Evolutionary conservation across 2,329 filamentous ascomycete genomes (phyloP).

Genomic region (Penicillium sp.): DNA sequence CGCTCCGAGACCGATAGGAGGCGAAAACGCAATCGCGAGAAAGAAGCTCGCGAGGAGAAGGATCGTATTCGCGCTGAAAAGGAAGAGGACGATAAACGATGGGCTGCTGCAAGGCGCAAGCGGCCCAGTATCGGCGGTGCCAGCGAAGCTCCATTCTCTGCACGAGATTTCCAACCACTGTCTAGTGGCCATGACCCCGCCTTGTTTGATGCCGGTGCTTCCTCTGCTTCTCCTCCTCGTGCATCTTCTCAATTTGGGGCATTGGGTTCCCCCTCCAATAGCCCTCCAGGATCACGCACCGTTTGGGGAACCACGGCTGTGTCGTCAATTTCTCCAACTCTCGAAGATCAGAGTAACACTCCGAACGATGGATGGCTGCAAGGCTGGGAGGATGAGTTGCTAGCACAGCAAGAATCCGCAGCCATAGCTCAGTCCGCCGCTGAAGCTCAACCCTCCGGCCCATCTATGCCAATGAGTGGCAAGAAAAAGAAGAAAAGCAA

Average conservation of each 20-base stretch:
- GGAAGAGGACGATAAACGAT: slow-evolving; percentile 64
- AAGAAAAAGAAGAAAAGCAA: slow-evolving; percentile 65
- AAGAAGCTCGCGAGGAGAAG: slow-evolving; percentile 79
- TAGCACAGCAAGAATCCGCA: slow-evolving; percentile 54
- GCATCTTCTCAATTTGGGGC: slow-evolving; percentile 44
- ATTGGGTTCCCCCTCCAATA: slow-evolving; percentile 74
- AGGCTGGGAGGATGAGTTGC: slow-evolving; percentile 73
- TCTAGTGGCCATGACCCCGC: slow-evolving; percentile 34
- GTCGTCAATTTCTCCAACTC: slow-evolving; percentile 53
- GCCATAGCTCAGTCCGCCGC: slow-evolving; percentile 49
- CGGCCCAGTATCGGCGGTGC: slow-evolving; percentile 48
- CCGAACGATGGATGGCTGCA: slow-evolving; percentile 80
- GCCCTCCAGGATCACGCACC: slow-evolving; percentile 69
- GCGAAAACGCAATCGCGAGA: slow-evolving; percentile 72
- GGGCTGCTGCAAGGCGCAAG: slow-evolving; percentile 63
- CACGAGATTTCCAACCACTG: slow-evolving; percentile 64
- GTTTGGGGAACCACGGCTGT: slow-evolving; percentile 87
- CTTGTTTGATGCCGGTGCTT: slow-evolving; percentile 28
- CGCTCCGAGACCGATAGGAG: slow-evolving; percentile 70
- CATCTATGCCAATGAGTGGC: slow-evolving; percentile 25
- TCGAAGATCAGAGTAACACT: slow-evolving; percentile 37
- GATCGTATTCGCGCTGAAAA: slow-evolving; percentile 78
- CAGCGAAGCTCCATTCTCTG: slow-evolving; percentile 48
- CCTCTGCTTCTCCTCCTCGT: slow-evolving; percentile 43
- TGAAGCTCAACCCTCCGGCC: slow-evolving; percentile 16